phyloP scores from a whole-genome alignment of 768 basidiomycete genomes.

The Tricholoma furcatifolium region DNA sequence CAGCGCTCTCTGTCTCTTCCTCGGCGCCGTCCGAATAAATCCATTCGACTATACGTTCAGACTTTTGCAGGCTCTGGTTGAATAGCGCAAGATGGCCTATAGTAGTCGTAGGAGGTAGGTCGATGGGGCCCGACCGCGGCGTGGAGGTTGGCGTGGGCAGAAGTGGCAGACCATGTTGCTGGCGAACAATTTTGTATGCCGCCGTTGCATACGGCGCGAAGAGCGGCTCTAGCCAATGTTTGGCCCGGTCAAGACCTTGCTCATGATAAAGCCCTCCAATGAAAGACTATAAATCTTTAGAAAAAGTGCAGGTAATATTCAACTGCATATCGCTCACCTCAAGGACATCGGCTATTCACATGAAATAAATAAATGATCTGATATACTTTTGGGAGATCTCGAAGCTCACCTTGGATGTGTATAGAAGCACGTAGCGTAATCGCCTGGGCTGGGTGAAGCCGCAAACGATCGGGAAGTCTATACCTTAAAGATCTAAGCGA shows the following conservation, averaged over 20 bases:
- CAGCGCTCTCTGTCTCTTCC: conserved; percentile 20
- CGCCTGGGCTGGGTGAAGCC: conserved; percentile 70
- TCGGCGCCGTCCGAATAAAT: conserved; percentile 46
- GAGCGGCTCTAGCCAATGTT: conserved; percentile 59
- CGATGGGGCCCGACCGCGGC: conserved; percentile 18
- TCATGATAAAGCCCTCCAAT: conserved; percentile 78
- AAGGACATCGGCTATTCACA: conserved; percentile 65
- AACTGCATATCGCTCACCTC: conserved; percentile 48
- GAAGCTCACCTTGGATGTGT: conserved; percentile 65
- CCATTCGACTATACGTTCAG: conserved; percentile 65
- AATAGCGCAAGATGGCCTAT: conserved; percentile 75
- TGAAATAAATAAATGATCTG: conserved; percentile 4
- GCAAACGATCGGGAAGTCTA: conserved; percentile 57
- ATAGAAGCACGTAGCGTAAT: conserved; percentile 67
- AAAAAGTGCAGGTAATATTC: conserved; percentile 6
- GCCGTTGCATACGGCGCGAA: conserved; percentile 61
- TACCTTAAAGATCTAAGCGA: conserved; percentile 59
- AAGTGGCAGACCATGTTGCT: conserved; percentile 63
- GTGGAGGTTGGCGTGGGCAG: conserved; percentile 24
- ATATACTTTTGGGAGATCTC: neutral
- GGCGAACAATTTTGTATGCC: conserved; percentile 64
- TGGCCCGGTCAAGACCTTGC: conserved; percentile 57
- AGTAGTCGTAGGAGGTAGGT: conserved; percentile 25
- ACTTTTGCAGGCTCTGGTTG: conserved; percentile 73
- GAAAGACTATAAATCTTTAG: conserved; percentile 52